Conservation (phyloP, 371 early-diverging fungal species). For the Mortierella sp. region DNA sequence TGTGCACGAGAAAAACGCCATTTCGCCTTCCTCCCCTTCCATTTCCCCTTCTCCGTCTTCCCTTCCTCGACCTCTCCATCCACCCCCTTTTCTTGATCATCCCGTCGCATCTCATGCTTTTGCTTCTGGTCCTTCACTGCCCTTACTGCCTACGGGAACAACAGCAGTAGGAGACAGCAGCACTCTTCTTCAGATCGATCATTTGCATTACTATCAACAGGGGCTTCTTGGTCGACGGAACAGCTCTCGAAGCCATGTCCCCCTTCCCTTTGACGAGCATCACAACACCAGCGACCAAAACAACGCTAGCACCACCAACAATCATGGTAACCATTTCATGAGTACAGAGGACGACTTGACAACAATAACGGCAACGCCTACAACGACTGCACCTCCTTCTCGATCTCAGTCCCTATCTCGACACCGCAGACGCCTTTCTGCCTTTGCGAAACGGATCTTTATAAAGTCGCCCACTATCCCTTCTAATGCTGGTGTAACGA, state of each 20-base stretch:
- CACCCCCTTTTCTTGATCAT: not conserved
- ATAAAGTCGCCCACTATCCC: not conserved
- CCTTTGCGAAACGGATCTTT: conserved; percentile 4
- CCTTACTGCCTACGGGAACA: not conserved
- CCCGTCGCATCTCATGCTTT: not conserved
- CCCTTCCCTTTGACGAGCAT: not conserved
- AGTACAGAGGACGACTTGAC: not conserved
- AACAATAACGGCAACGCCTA: not conserved
- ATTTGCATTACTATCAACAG: conserved; percentile 9
- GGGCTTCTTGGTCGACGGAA: not conserved
- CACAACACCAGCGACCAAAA: not conserved
- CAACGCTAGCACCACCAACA: not conserved
- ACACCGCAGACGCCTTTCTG: conserved; percentile 3
- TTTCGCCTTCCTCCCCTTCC: not conserved
- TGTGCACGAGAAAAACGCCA: conserved; percentile 1
- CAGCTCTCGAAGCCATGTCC: not conserved
- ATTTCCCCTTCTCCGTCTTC: not conserved
- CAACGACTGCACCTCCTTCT: not conserved
- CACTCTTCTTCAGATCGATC: not conserved
- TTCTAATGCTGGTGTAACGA: not conserved
- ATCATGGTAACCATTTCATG: not conserved
- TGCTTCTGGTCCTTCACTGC: not conserved
- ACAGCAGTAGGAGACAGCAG: not conserved
- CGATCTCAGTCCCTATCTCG: not conserved
- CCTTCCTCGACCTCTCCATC: conserved; percentile 1